phyloP scores from a whole-genome alignment of 2,329 filamentous ascomycete species.

The Ophiostoma ulmi region DNA sequence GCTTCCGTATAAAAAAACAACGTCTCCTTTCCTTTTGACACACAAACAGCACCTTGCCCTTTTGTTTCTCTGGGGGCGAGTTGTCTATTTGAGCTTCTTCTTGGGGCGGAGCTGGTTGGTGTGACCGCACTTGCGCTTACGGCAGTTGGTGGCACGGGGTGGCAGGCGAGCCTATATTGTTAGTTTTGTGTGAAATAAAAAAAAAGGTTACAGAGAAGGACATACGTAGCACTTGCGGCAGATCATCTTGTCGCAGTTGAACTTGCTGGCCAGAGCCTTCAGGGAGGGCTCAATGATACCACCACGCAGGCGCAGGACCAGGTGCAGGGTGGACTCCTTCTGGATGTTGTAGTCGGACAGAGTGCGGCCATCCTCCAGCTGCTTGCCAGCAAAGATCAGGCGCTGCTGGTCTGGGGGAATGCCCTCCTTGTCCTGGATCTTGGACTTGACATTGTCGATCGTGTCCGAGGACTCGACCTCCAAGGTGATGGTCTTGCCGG shows the following conservation, averaged over 20 bases:
- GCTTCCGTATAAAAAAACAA: conserved; percentile 14
- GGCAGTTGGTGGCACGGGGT: conserved; percentile 99
- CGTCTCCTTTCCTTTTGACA: conserved; percentile 8
- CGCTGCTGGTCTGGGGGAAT: conserved; percentile 98
- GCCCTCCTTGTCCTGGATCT: conserved; percentile 99
- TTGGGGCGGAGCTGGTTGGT: conserved; percentile 99
- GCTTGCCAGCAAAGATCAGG: conserved; percentile 98
- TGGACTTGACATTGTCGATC: conserved; percentile 99
- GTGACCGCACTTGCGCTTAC: conserved; percentile 99
- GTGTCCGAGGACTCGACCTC: conserved; percentile 99
- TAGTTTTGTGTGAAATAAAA: neutral
- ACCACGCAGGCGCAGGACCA: conserved; percentile 97
- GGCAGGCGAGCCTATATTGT: conserved; percentile 64
- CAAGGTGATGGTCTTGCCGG: conserved; percentile 99
- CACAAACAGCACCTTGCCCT: conserved; percentile 18
- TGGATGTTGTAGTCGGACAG: conserved; percentile 99
- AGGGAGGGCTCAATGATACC: conserved; percentile 99
- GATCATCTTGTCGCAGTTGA: conserved; percentile 98
- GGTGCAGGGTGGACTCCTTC: conserved; percentile 98
- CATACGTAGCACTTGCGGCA: conserved; percentile 96
- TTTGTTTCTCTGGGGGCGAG: conserved; percentile 22
- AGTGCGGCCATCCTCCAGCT: conserved; percentile 96
- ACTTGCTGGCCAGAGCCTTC: conserved; percentile 97
- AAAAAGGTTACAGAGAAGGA: neutral
- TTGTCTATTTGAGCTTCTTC: conserved; percentile 73